phyloP scores from a whole-genome alignment of 208 protist species.

The Blastocrithidia nonstop region DNA sequence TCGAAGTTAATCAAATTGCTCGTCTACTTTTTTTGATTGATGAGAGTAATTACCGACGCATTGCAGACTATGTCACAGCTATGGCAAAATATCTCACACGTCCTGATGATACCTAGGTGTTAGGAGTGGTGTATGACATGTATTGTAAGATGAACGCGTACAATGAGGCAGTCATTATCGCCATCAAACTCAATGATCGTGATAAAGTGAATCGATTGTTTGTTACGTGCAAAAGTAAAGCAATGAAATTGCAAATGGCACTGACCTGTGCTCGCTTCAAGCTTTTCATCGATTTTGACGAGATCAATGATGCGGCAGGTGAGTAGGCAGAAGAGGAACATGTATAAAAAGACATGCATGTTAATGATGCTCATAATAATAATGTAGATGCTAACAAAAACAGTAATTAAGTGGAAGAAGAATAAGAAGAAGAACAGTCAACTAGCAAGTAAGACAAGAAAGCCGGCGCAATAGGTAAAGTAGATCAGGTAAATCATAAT shows the following conservation, averaged over 20 bases:
- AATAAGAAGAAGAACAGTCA: not conserved
- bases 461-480: no score
- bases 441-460: no score
- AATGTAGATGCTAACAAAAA: no score
- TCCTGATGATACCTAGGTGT: constrained; percentile 86
- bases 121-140: constrained; percentile 84
- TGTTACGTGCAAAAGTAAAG: constrained; percentile 37
- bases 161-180: constrained; percentile 81
- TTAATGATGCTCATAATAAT: no score
- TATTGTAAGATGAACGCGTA: constrained; percentile 87
- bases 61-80: constrained; percentile 90
- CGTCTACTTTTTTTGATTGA: constrained; percentile 86
- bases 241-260: constrained; percentile 84
- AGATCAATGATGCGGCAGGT: constrained; percentile 88
- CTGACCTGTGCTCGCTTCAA: constrained; percentile 87
- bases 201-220: constrained; percentile 73
- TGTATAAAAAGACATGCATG: no score
- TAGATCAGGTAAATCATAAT: no score
- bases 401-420: no score
- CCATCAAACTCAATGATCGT: constrained; percentile 76
- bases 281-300: constrained; percentile 59
- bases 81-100: constrained; percentile 91
- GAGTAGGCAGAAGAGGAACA: no score
- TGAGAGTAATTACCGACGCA: constrained; percentile 88
- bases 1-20: constrained; percentile 89